Evolutionary conservation across 2,329 filamentous ascomycete genomes (phyloP).

Genomic region (Colletotrichum sidae): DNA sequence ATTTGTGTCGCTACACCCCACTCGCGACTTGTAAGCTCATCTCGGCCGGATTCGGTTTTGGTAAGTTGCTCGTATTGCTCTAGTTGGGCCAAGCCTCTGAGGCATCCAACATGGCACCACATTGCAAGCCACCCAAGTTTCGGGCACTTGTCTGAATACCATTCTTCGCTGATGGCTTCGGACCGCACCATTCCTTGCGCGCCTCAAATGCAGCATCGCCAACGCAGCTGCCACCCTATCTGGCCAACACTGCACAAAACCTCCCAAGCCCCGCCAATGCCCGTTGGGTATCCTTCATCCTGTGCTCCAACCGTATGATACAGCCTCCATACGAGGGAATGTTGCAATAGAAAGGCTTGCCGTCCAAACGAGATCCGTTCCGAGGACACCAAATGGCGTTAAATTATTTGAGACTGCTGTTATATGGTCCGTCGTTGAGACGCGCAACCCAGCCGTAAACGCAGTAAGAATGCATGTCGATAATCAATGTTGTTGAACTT

Average conservation of each 20-base stretch:
- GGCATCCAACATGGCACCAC: slow-evolving; percentile 29
- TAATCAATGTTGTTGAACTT: slow-evolving; percentile 12
- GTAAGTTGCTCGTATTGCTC: background rate
- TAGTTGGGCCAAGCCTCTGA: slow-evolving; percentile 6
- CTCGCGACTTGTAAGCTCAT: background rate
- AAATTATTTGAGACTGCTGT: slow-evolving; percentile 16
- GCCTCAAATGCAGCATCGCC: slow-evolving; percentile 24
- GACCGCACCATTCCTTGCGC: slow-evolving; percentile 26
- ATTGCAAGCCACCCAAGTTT: slow-evolving; percentile 27
- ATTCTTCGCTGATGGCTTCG: slow-evolving; percentile 18
- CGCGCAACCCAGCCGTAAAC: slow-evolving; percentile 28
- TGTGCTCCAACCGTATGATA: slow-evolving; percentile 28
- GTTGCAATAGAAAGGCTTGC: slow-evolving; percentile 14
- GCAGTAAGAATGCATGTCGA: slow-evolving; percentile 11
- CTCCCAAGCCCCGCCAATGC: slow-evolving; percentile 28
- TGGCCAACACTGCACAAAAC: slow-evolving; percentile 20
- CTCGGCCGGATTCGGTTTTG: too few relatives aligned
- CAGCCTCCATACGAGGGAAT: slow-evolving; percentile 22
- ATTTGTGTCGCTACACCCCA: slow-evolving; percentile 5
- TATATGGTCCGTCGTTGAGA: background rate
- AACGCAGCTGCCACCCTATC: slow-evolving; percentile 24
- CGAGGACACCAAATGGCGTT: slow-evolving; percentile 6
- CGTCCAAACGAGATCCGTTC: background rate
- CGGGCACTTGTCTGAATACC: background rate
- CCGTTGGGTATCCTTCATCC: slow-evolving; percentile 34